Evolutionary conservation across 495 filamentous ascomycete species (phyloP), one percentile per base, ranked within the genome.

Genomic region (Hypoxylon crocopeplum): DNA sequence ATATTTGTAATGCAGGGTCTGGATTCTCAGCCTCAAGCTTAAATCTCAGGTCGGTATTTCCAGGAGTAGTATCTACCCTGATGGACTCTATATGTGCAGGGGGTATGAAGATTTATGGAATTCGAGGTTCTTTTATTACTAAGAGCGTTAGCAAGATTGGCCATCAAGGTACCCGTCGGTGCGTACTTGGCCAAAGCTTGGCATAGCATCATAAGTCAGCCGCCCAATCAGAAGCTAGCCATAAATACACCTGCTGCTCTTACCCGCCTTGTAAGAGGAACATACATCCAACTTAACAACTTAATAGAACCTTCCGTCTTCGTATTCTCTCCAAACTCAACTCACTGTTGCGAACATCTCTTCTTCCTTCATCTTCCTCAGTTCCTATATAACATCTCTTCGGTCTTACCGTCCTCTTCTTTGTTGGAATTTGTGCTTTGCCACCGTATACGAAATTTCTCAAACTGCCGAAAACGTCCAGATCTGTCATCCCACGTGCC

Each of bases 101-200:
- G 30, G 10, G 12, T 15, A 10, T 17, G 16, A 34, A 16, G 12
- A 32, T 48, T 48, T 48, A 41, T 62, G 45, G 50, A 27, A 33
- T 45, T 29, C 4, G 13, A 5, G 48, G 34, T 60, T 32, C 30
- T 24, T 25, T 48, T 38, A 48, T 63, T 57, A 63, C 53, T 57
- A 62, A 62, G 40, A 20, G 41, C 12, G 1, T 38, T 19, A 42
- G 39, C 29, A 32, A 48, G 48, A 58, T 44, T 63, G 59, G 59
- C 59, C 59, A 63, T 63, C 59, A 63, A 63, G 59, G 59, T 63
- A 32, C 48, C 41, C 59, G 33, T 62, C 34, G 25, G 20, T 25
- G 46, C 40, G 39, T 21, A n/a, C 7, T 30, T 63, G 52, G 47
- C 46, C 47, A 48, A 56, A 62, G 59, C 59, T 62, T 62, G 59